A percentile compares a stretch with the other conserved stretches of the same genome.
Conservation (phyloP, 441 rosid species). For the Euphorbia schlechtendalii region DNA sequence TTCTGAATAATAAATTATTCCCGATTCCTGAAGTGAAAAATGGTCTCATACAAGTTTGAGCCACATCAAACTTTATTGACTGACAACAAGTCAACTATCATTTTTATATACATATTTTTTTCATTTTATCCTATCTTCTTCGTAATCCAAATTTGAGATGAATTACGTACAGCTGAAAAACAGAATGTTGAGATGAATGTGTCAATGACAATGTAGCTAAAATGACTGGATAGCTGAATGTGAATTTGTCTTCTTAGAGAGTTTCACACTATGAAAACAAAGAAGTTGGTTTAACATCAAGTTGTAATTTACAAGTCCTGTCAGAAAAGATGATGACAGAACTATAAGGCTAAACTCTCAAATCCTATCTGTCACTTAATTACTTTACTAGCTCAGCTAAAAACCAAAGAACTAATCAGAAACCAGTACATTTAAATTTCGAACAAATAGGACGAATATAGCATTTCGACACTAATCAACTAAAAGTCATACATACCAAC, state of each 20-base stretch:
- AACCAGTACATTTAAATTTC: no score
- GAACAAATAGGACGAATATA: neutral
- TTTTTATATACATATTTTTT: neutral
- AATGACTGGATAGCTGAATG: neutral
- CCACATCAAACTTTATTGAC: neutral
- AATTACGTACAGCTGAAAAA: neutral
- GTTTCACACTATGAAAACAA: neutral
- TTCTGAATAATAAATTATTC: neutral
- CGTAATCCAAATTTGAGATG: no score
- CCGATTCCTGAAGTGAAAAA: neutral
- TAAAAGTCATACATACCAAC: constrained; percentile 46
- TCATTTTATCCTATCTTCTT: no score
- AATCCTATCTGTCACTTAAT: no score
- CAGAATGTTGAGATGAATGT: neutral
- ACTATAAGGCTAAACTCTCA: no score
- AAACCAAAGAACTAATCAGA: neutral
- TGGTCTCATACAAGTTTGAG: neutral
- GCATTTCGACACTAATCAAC: neutral
- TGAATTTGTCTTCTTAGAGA: neutral
- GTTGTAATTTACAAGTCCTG: neutral
- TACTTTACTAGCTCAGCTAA: neutral
- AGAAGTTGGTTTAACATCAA: neutral
- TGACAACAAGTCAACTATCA: neutral
- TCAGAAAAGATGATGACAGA: no score
- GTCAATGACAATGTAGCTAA: neutral